Conservation (phyloP, 1,284 basidiomycete genomes). For the Ganoderma resinaceum region DNA sequence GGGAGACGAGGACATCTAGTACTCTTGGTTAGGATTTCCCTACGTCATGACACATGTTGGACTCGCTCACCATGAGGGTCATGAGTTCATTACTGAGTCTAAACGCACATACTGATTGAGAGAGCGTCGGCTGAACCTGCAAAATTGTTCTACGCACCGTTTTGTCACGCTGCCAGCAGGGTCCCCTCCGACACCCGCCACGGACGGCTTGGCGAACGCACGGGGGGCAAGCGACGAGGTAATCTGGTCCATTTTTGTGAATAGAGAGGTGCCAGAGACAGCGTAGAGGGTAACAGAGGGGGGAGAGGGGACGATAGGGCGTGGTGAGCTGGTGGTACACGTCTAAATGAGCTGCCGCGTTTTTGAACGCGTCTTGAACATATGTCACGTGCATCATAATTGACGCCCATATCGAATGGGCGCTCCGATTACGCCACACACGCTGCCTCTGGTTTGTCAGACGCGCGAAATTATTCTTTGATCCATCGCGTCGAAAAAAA, state of each 20-base stretch:
- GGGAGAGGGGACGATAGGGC: constrained; percentile 8
- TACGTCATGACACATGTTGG: not conserved
- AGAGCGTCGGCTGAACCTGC: constrained; percentile 14
- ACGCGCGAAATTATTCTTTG: not conserved
- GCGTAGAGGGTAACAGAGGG: not conserved
- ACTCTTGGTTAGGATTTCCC: constrained; percentile 5
- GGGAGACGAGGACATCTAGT: constrained; percentile 83
- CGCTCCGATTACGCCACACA: not conserved
- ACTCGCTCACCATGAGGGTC: constrained; percentile 76
- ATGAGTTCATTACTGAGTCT: constrained; percentile 84
- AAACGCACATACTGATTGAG: not conserved
- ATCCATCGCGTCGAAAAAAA: not conserved
- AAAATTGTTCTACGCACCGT: constrained; percentile 52
- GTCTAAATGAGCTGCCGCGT: constrained; percentile 22
- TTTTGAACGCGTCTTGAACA: constrained; percentile 37
- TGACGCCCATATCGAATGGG: constrained; percentile 8
- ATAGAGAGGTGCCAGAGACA: not conserved
- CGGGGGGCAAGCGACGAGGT: constrained; percentile 69
- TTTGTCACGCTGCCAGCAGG: constrained; percentile 80
- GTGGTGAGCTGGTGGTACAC: constrained; percentile 22
- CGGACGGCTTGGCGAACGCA: constrained; percentile 57
- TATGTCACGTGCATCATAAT: constrained; percentile 25
- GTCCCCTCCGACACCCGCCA: constrained; percentile 58
- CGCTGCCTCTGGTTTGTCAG: not conserved
- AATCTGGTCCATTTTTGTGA: constrained; percentile 69